Base-by-base conservation (phyloP, 2,329 filamentous ascomycete genomes). In the Phyllosticta citrichinensis region DNA sequence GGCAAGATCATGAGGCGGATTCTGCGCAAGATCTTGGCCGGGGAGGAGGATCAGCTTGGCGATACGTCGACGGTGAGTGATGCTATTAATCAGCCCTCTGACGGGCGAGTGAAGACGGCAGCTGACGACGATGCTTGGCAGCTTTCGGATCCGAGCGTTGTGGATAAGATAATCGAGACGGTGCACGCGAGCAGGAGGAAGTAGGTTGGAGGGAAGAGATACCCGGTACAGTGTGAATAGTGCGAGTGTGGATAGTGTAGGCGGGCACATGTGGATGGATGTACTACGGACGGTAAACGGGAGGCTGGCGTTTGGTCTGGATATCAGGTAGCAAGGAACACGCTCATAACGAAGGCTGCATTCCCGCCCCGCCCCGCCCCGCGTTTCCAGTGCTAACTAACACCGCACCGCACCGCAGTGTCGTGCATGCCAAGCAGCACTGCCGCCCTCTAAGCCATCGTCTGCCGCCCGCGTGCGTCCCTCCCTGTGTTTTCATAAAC, bases 1-100 rank as follows among this genome's bases (percentile, higher is more conserved):
- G 94, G 94, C 66, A 99, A 99, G 87, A 99, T 99, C 71, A 99
- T 99, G 94, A 85, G 94, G 65, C 87, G 94, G 65, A 96, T 99
- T 71, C 77, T 99, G 79, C 84, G 94, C 69, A 99, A 99, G 89
- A 96, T 99, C 71, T 77, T 99, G 67, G 92, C 92, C 17, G 93
- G 93, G 40, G 94, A 99, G 80, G 93, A 97, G 77, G 94, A 99
- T 74, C 92, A 96, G 77, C 81, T 99, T 59, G 94, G 94, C 68
- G 94, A 99, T 71, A 95, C 82, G 40, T 89, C 89, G 20, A 97
- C 94, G 66, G 90, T 95, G 81, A 79, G 88, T 52, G 55, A 30
- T 30, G 27, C 4, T 14, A 40, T 54, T 30, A 22, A 59, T 56
- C 59, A 63, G 63, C 22, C 54, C 52, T 19, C 30, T 47, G 24